Evolutionary conservation across 2,329 filamentous ascomycete genomes (phyloP), one percentile per base, ranked within the genome.

Genomic region (Trichoderma breve): DNA sequence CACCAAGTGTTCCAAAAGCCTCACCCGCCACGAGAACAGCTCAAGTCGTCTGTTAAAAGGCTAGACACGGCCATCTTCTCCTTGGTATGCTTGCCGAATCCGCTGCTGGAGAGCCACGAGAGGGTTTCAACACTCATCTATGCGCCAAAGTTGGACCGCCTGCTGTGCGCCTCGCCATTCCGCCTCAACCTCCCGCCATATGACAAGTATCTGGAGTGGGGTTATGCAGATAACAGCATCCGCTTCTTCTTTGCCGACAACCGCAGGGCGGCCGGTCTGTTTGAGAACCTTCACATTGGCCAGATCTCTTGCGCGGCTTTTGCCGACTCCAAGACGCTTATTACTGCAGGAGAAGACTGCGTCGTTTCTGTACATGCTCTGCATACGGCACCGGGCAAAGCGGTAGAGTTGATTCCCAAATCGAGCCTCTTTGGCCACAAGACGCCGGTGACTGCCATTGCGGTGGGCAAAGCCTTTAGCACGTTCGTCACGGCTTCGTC

Each of bases 161-260:
- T 98, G 5, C 85, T 98, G 4, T 97, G 92, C 77, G 92, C 94
- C 4, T 92, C 93, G 18, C 90, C 94, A 0, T 94, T 97, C 81
- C 89, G 94, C 24, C 86, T 98, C 55, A 96, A 98, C 77, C 90
- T 98, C 14, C 92, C 95, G 0, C 95, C 95, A 0, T 97, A 94
- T 78, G 95, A 98, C 81, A 94, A 94, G 76, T 97, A 94, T 77
- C 88, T 98, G 75, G 94, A 98, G 82, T 98, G 95, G 95, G 95
- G 95, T 1, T 98, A 97, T 77, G 92, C 93, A 0, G 96, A 99
- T 80, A 93, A 93, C 76, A 97, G 93, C 75, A 88, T 99, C 32
- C 92, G 96, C 4, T 98, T 99, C 84, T 97, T 93, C 82, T 89
- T 92, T 70, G 90, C 92, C 62, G 94, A 97, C 75, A 93, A 89